Evolutionary conservation across 2,329 filamentous ascomycete species (phyloP), one percentile per base, ranked within the genome.

Genomic region (Taxawa tesnikishii): DNA sequence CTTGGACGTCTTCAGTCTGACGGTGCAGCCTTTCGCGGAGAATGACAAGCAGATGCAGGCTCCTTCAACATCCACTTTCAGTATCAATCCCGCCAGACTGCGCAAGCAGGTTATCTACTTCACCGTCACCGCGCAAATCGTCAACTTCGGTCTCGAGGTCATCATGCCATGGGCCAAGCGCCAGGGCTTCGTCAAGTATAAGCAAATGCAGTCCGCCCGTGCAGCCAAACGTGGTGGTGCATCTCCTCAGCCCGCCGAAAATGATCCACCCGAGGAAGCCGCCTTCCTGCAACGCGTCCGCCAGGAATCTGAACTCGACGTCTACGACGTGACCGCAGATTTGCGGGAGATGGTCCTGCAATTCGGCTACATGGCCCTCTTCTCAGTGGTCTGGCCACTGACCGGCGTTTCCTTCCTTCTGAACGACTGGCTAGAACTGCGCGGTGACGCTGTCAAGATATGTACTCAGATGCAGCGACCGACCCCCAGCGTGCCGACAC

Each of bases 381-480:
- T 96, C 56, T 90, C 83, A 0, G 82, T 90, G 3, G 76, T 94
- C 33, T 98, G 90, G 90, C 90, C 90, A 0, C 64, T 96, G n/a
- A 87, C 88, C 0, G 79, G 81, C 2, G 68, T 84, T 35, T 88
- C 81, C 2, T 96, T 96, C 62, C 62, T 96, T 9, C 63, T 90
- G 56, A 96, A 96, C 61, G 92, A 96, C 60, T 96, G 88, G 85
- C 63, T 98, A 36, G 90, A 96, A 53, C 71, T 96, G 24, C 81
- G 90, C 26, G 83, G 83, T 1, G 90, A 98, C 51, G 87, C 88
- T 2, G 71, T 94, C 60, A 98, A 98, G 56, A 93, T 96, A 46
- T 85, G 85, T 34, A 68, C 84, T 29, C 80, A 87, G 54, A 87
- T 83, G 65, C 80, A 88, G 48, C 77, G 90, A 3, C 90, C 90